Percentiles rank a stretch among this genome's conserved stretches.
phyloP scores from a whole-genome alignment of 345 rosid species.

The Punica granatum region DNA sequence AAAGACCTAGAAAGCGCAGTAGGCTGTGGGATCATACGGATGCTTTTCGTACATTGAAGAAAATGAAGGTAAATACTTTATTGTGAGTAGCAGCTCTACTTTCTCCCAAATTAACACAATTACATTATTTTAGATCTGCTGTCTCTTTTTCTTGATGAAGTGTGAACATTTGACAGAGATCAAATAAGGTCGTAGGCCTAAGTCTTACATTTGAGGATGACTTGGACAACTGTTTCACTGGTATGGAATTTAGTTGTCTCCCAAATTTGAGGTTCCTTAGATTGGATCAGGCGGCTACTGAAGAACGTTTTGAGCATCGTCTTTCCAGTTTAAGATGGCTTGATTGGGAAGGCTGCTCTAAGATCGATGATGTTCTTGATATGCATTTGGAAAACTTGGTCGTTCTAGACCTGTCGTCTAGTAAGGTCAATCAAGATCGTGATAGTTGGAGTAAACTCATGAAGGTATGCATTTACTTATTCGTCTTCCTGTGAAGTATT shows the following conservation, averaged over 20 bases:
- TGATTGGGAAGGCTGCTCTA: neutral
- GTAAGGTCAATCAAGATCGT: neutral
- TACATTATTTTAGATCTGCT: neutral
- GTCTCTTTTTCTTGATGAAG: neutral
- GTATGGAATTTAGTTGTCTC: neutral
- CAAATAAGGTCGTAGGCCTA: neutral
- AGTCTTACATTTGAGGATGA: neutral
- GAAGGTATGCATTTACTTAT: neutral
- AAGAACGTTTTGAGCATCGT: neutral
- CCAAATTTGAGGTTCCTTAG: slow-evolving; percentile 5
- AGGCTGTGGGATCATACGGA: neutral
- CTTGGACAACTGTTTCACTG: neutral
- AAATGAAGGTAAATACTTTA: neutral
- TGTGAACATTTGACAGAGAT: neutral
- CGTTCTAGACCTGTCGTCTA: slow-evolving; percentile 2
- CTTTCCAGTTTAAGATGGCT: slow-evolving; percentile 6
- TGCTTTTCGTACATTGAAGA: neutral
- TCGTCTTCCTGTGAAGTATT: neutral
- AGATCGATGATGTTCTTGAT: neutral
- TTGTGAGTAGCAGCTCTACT: neutral
- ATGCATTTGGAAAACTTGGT: neutral
- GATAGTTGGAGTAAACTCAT: neutral
- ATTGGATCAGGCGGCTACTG: neutral
- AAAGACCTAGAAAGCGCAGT: neutral
- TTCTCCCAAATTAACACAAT: neutral